Conservation (phyloP, 2,329 filamentous ascomycete species). For the Gyromitra esculenta region DNA sequence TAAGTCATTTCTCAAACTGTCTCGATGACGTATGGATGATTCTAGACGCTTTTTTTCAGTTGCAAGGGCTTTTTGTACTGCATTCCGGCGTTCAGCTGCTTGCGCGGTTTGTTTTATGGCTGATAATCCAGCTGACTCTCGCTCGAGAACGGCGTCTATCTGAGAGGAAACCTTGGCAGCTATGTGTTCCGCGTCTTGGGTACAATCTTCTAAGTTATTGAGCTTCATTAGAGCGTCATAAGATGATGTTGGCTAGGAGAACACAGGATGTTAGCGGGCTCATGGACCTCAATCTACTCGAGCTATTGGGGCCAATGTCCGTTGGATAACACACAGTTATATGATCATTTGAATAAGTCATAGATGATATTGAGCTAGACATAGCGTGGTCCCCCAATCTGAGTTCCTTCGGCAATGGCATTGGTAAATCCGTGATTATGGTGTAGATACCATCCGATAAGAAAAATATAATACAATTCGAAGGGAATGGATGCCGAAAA, state of each 20-base stretch:
- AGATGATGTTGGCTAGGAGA: conserved; percentile 66
- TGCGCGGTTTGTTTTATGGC: conserved; percentile 60
- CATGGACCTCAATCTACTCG: conserved; percentile 48
- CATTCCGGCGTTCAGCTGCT: conserved; percentile 61
- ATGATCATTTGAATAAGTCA: conserved; percentile 30
- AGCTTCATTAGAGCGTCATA: conserved; percentile 73
- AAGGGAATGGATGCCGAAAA: conserved; percentile 69
- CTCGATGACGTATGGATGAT: conserved; percentile 69
- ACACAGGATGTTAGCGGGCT: conserved; percentile 59
- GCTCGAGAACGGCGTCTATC: conserved; percentile 64
- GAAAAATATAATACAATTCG: conserved; percentile 72
- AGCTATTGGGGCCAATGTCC: conserved; percentile 55
- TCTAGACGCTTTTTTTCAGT: conserved; percentile 74
- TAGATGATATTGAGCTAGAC: conserved; percentile 28
- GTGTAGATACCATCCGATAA: conserved; percentile 74
- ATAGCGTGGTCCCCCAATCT: conserved; percentile 33
- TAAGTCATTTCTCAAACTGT: conserved; percentile 74
- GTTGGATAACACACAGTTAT: conserved; percentile 22
- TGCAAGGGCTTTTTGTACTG: conserved; percentile 66
- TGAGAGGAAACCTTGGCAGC: conserved; percentile 70
- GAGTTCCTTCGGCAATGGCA: conserved; percentile 56
- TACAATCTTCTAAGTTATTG: conserved; percentile 73
- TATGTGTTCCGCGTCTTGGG: conserved; percentile 72
- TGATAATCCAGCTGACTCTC: conserved; percentile 59
- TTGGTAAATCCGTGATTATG: conserved; percentile 68